A percentile compares a stretch with the other conserved stretches of the same genome.
Conservation (phyloP, 2,329 filamentous ascomycete species). For the Ophiosphaerella narmari region DNA sequence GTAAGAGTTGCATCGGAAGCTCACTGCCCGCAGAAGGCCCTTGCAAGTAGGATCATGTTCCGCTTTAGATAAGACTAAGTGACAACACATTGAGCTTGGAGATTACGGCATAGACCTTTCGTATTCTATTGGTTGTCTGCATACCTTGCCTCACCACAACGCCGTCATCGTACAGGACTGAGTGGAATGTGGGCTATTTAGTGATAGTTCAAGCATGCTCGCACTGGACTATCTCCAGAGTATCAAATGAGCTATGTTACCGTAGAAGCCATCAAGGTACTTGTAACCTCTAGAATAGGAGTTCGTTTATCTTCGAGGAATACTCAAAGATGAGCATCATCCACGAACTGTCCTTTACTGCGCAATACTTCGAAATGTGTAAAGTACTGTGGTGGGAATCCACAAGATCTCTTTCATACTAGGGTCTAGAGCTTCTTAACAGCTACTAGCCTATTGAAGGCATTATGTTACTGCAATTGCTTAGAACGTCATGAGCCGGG, state of each 20-base stretch:
- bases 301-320: neutral
- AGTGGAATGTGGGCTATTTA: constrained; percentile 22
- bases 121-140: constrained; percentile 27
- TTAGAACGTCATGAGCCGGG: constrained; percentile 26
- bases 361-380: no score
- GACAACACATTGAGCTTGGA: constrained; percentile 19
- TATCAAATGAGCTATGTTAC: neutral
- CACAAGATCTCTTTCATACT: constrained; percentile 1
- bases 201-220: constrained; percentile 2
- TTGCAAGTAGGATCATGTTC: constrained; percentile 10
- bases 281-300: neutral
- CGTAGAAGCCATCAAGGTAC: constrained; percentile 20
- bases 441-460: constrained; percentile 27
- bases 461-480: constrained; percentile 23
- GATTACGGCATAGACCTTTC: constrained; percentile 24
- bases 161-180: constrained; percentile 36
- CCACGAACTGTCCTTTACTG: no score
- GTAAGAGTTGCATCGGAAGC: constrained; percentile 27
- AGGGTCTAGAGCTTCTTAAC: constrained; percentile 9
- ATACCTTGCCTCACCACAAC: constrained; percentile 1
- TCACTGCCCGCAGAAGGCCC: constrained; percentile 24
- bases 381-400: neutral
- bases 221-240: neutral
- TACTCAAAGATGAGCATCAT: neutral
- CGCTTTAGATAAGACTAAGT: constrained; percentile 35